Base-by-base conservation (phyloP, 352 stramenopile species). In the Peronospora farinosa region DNA sequence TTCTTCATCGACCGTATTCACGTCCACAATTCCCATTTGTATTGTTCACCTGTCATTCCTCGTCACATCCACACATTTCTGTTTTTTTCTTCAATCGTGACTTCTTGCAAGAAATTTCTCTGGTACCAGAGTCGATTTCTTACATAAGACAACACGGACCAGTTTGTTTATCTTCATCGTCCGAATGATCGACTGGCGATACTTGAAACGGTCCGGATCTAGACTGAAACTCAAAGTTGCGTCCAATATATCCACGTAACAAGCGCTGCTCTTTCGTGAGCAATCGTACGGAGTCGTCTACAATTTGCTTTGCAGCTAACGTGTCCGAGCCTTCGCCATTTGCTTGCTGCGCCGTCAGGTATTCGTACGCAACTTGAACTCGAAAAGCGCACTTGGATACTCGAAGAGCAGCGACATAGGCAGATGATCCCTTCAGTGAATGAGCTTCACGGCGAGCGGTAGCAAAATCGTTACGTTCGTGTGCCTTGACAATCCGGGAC, bases 351-450 rank as follows among this genome's bases (percentile, higher is more conserved):
- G 46, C 52, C 41, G 59, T 54, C 31, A 85, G 21, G 2, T 70
- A 65, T 13, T 91, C 79, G 25, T 69, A 84, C 8, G 76, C 72
- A 6, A 88, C 59, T 57, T 91, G 77, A 1, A 85, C 74, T 8
- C 79, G 79, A 69, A 82, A 91, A 13, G 79, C 79, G 1, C 69
- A 69, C 48, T 85, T 88, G 12, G 77, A 88, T 5, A 91, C 62
- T 2, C 79, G 72, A 8, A 88, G 58, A 13, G 79, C 79, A 17
- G 79, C 79, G 0, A 84, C 79, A 31, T 91, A 91, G 16, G 79
- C 74, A 0, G 79, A 86, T 11, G 77, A 87, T 3, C 79, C 79
- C 47, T 91, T 91, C 10, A 91, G 60, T 9, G 79, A 87, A 58
- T 91, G 79, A 8, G 72, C 57, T 64, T 88, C 79, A 5, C 79